A percentile compares a stretch with the other conserved stretches of the same genome.
Evolutionary conservation across 2,329 filamentous ascomycete species (phyloP).

Genomic region (Cordyceps militaris): DNA sequence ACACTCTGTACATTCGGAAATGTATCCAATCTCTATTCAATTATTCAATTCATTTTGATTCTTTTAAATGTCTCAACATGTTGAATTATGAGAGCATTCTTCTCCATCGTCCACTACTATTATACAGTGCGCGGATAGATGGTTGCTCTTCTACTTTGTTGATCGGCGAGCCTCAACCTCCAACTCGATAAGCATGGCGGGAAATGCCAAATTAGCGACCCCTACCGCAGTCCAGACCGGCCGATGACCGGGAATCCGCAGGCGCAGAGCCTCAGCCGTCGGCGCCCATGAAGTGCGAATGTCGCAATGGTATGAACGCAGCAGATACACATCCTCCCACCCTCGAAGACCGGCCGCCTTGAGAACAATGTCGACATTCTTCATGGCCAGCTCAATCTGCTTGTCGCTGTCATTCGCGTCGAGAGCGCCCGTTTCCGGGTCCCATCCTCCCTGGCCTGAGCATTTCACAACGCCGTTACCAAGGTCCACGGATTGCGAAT

Average conservation of each 20-base stretch:
- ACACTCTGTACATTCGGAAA: too few species aligned
- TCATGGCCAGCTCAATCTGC: conserved; percentile 13
- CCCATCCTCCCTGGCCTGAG: conserved; percentile 21
- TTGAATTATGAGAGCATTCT: too few species aligned
- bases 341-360: conserved; percentile 19
- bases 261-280: not conserved
- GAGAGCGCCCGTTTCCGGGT: conserved; percentile 15
- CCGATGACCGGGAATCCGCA: not conserved
- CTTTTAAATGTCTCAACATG: too few species aligned
- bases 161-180: not conserved
- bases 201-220: not conserved
- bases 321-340: conserved; percentile 23
- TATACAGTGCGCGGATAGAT: too few species aligned
- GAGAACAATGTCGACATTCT: conserved; percentile 21
- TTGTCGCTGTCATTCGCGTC: conserved; percentile 10
- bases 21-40: too few species aligned
- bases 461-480: conserved; percentile 20
- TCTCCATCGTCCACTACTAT: too few species aligned
- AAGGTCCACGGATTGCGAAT: conserved; percentile 20
- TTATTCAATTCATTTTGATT: too few species aligned
- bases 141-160: too few species aligned
- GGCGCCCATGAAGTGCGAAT: conserved; percentile 14
- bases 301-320: conserved; percentile 20
- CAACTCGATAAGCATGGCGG: not conserved
- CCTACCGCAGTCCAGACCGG: not conserved